Evolutionary conservation across 1,284 basidiomycete genomes (phyloP), one percentile per base, ranked within the genome.

Genomic region (Trichosporon coremiiforme): DNA sequence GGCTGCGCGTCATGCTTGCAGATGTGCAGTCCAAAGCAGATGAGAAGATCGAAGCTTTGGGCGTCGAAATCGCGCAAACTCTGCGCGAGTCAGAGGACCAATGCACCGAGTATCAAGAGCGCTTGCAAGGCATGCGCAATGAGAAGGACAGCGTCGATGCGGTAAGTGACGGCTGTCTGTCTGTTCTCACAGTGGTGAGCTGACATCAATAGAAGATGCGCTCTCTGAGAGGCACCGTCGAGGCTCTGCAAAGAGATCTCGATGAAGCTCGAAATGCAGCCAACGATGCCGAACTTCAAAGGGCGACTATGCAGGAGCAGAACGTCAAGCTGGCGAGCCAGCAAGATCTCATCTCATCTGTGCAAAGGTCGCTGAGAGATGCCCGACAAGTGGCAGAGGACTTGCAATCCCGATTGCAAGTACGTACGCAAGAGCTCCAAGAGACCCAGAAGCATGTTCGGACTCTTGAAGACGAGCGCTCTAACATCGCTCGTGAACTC

Each of bases 1-100:
- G 79, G 2, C 50, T 81, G 31, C 74, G 76, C 17, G 71, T 76
- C 20, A 66, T 76, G 2, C 64, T 77, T 10, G 41, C 66, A 22
- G 73, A 71, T 31, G 60, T 75, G n/a, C 73, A 70, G 47, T 13
- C 71, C 12, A 75, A 75, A 31, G 66, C 74, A 31, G 70, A 72
- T 29, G 66, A 76, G n/a, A 73, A 77, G 64, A 53, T 67, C 12
- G 74, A 74, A n/a, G 60, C 65, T 4, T 68, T 77, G 36, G 29
- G 65, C 6, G 53, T 38, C 1, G 53, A 68, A 35, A 53, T 70
- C 12, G 67, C 62, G 2, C 20, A 53, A 4, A 31, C 50, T 12
- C 66, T 64, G 1, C 65, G 57, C 0, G 71, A 72, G 2, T 50
- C 65, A 0, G 60, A 66, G 13, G 69, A 70, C 12, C 38, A 65